phyloP scores from a whole-genome alignment of 1,284 basidiomycete species.

The Papiliotrema flavescens region DNA sequence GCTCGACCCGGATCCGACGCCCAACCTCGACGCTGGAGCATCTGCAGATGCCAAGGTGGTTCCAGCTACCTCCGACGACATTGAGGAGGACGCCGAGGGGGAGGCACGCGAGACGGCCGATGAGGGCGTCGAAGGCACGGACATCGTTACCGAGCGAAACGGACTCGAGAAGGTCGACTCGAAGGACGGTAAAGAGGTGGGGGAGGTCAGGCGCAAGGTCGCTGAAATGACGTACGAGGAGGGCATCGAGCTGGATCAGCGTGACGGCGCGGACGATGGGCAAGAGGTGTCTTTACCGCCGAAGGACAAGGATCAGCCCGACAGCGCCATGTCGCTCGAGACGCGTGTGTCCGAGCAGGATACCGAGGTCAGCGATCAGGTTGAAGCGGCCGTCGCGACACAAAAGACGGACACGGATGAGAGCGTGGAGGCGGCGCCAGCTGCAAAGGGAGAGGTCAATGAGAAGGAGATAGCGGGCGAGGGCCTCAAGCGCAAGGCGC shows the following conservation, averaged over 20 bases:
- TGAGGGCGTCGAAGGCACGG: constrained; percentile 8
- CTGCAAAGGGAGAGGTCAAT: constrained; percentile 6
- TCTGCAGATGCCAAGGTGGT: background rate
- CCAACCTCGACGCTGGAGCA: constrained; percentile 2
- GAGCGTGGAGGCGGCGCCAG: constrained; percentile 8
- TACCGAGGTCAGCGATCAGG: background rate
- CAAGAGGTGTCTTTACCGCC: background rate
- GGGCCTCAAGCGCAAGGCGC: constrained; percentile 38
- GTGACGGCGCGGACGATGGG: constrained; percentile 6
- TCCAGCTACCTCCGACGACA: background rate
- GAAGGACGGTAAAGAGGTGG: constrained; percentile 14
- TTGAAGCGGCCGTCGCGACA: background rate
- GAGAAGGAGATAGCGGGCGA: constrained; percentile 12
- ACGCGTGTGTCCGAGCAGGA: background rate
- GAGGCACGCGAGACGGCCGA: background rate
- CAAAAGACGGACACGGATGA: no score
- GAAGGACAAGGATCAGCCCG: background rate
- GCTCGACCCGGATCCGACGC: constrained; percentile 2
- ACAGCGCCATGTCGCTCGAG: constrained; percentile 1
- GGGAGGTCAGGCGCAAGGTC: constrained; percentile 36
- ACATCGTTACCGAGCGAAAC: no score
- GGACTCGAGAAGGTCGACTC: constrained; percentile 1
- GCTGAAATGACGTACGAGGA: constrained; percentile 35
- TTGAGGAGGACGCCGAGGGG: constrained; percentile 3
- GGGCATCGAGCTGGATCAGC: constrained; percentile 6